phyloP scores from a whole-genome alignment of 225 moss, liverwort and hornwort genomes.

The Marchantia polymorpha region DNA sequence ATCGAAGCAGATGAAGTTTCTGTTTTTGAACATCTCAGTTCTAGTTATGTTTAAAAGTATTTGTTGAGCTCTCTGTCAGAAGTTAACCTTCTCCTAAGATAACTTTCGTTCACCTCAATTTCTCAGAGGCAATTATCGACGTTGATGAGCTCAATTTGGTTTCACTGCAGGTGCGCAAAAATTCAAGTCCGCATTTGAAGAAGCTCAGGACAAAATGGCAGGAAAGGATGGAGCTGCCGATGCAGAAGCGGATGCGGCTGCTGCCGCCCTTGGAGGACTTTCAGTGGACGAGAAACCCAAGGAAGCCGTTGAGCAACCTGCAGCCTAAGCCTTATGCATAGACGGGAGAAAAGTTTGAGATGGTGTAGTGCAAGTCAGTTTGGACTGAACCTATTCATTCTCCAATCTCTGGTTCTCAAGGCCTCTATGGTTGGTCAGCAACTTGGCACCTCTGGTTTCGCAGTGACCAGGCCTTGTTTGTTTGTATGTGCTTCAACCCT shows the following conservation, averaged over 20 bases:
- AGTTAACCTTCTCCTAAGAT: no score
- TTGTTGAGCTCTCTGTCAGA: no score
- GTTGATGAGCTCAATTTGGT: background rate
- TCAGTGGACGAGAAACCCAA: constrained; percentile 26
- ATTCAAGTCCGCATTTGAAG: constrained; percentile 58
- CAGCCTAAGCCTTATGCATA: constrained; percentile 18
- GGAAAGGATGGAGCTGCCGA: constrained; percentile 42
- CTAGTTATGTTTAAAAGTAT: no score
- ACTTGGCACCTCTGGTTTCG: constrained; percentile 12
- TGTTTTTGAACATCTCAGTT: no score
- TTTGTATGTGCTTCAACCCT: constrained; percentile 26
- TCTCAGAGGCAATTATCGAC: no score
- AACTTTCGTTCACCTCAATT: no score
- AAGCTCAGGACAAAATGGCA: constrained; percentile 55
- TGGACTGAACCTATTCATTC: constrained; percentile 16
- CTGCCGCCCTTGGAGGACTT: constrained; percentile 42
- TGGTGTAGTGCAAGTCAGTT: constrained; percentile 22
- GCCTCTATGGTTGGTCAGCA: constrained; percentile 18
- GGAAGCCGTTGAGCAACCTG: constrained; percentile 27
- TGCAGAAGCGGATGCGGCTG: constrained; percentile 56
- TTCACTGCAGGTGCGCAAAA: constrained; percentile 50
- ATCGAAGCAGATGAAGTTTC: no score
- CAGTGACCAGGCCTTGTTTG: constrained; percentile 20
- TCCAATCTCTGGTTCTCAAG: constrained; percentile 25
- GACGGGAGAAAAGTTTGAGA: constrained; percentile 2